A percentile compares a stretch with the other conserved stretches of the same genome.
phyloP scores from a whole-genome alignment of 495 filamentous ascomycete species.

The Podospora pseudocomata region DNA sequence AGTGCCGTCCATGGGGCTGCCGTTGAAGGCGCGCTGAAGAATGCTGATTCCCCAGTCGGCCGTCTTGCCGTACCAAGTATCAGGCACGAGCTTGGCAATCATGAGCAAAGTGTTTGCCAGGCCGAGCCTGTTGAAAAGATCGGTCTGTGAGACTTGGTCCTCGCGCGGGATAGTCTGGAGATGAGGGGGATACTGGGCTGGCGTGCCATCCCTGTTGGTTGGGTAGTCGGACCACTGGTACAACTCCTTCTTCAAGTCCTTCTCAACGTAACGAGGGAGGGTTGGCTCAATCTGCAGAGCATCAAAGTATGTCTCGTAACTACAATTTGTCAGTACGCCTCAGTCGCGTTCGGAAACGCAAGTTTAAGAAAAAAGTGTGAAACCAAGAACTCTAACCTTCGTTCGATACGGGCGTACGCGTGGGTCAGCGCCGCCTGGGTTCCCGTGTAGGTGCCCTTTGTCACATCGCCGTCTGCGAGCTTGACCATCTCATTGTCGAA shows the following conservation, averaged over 20 bases:
- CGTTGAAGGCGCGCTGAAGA: conserved; percentile 31
- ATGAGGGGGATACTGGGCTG: conserved; percentile 36
- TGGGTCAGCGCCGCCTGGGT: conserved; percentile 42
- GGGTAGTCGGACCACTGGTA: conserved; percentile 33
- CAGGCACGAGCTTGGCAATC: conserved; percentile 34
- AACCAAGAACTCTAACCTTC: conserved; percentile 27
- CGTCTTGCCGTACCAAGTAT: conserved; percentile 31
- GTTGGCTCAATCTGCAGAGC: conserved; percentile 35
- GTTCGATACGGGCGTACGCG: conserved; percentile 38
- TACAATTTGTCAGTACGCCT: conserved; percentile 9
- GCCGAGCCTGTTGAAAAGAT: conserved; percentile 35
- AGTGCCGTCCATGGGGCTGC: conserved; percentile 30
- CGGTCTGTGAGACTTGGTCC: conserved; percentile 21
- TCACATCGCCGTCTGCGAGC: conserved; percentile 28
- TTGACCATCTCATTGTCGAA: conserved; percentile 34
- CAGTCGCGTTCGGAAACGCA: too few species aligned
- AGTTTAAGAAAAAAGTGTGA: too few species aligned
- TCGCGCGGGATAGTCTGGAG: conserved; percentile 30
- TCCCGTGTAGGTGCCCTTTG: conserved; percentile 34
- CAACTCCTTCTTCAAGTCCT: conserved; percentile 31
- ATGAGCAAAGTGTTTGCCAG: conserved; percentile 33
- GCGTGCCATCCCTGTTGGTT: conserved; percentile 24
- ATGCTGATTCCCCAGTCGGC: conserved; percentile 22
- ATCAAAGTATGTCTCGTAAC: conserved; percentile 36
- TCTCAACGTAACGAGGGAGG: conserved; percentile 28